Conservation (phyloP, 2,329 filamentous ascomycete genomes). For the Leptographium procerum region DNA sequence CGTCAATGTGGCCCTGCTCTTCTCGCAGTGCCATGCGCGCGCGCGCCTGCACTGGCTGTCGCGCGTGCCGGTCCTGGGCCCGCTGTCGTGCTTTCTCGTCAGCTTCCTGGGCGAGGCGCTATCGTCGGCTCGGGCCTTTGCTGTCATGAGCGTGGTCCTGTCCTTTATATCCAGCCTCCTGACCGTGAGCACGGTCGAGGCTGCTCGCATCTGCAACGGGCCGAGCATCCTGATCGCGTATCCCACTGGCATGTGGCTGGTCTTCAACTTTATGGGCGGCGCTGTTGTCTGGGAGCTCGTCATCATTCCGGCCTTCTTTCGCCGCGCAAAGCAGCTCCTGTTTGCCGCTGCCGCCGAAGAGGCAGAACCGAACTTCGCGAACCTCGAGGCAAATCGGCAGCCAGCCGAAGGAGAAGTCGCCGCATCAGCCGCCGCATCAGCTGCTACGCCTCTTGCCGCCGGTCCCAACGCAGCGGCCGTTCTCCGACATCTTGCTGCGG, state of each 20-base stretch:
- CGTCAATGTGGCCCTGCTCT: conserved; percentile 39
- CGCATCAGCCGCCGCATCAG: neutral
- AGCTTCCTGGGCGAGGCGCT: conserved; percentile 36
- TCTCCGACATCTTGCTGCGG: conserved; percentile 26
- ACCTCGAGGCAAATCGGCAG: conserved; percentile 1
- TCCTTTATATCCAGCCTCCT: conserved; percentile 34
- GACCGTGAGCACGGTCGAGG: conserved; percentile 38
- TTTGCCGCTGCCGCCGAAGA: conserved; percentile 14
- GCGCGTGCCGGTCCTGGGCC: conserved; percentile 32
- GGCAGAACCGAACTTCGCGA: conserved; percentile 2
- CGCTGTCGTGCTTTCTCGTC: conserved; percentile 36
- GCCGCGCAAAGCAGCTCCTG: conserved; percentile 27
- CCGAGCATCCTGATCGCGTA: conserved; percentile 20
- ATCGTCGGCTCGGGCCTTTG: conserved; percentile 26
- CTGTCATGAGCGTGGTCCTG: conserved; percentile 30
- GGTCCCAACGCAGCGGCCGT: conserved; percentile 12
- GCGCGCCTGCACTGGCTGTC: conserved; percentile 32
- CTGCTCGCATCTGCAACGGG: conserved; percentile 29
- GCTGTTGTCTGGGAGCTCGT: conserved; percentile 40
- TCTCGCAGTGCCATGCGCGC: conserved; percentile 40
- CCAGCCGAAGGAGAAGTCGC: conserved; percentile 8
- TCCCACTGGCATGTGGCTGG: conserved; percentile 30
- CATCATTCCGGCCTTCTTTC: conserved; percentile 37
- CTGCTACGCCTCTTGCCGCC: neutral
- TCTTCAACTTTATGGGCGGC: conserved; percentile 37